These are phyloP conservation scores for Pulveroboletus sp. DNA, from an alignment of 768 basidiomycete species.

Conservation along the genomic window DNA sequence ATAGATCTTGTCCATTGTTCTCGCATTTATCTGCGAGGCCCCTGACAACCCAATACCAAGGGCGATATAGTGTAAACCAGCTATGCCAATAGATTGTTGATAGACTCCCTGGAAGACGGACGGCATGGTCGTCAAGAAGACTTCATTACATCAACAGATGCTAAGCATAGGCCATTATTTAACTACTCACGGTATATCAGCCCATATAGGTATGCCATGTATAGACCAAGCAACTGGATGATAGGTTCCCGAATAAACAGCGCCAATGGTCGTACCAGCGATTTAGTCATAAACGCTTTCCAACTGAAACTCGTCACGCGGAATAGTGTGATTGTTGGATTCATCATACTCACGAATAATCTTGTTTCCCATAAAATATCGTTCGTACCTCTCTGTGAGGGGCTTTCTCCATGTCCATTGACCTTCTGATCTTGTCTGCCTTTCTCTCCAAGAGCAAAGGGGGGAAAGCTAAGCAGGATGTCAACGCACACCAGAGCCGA, in stretches of 20 bases:
- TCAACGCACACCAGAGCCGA: background rate
- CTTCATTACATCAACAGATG: constrained; percentile 30
- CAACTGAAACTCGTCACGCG: constrained; percentile 35
- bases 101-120: constrained; percentile 54
- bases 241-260: constrained; percentile 61
- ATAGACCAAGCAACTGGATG: constrained; percentile 60
- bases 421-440: constrained; percentile 41
- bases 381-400: constrained; percentile 39
- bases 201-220: constrained; percentile 69
- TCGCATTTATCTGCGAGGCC: constrained; percentile 52
- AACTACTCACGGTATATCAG: constrained; percentile 46
- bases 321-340: background rate
- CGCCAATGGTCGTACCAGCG: constrained; percentile 63
- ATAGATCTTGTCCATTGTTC: constrained; percentile 53
- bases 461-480: constrained; percentile 20
- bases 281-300: constrained; percentile 45
- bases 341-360: constrained; percentile 38
- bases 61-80: constrained; percentile 66
- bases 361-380: constrained; percentile 37
- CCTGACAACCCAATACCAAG: constrained; percentile 57
- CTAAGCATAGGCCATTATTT: background rate
- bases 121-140: constrained; percentile 64
- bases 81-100: constrained; percentile 49
- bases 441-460: constrained; percentile 43
- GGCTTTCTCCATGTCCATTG: constrained; percentile 46